phyloP scores from a whole-genome alignment of 257 asterid species.

The Scutellaria barbata region DNA sequence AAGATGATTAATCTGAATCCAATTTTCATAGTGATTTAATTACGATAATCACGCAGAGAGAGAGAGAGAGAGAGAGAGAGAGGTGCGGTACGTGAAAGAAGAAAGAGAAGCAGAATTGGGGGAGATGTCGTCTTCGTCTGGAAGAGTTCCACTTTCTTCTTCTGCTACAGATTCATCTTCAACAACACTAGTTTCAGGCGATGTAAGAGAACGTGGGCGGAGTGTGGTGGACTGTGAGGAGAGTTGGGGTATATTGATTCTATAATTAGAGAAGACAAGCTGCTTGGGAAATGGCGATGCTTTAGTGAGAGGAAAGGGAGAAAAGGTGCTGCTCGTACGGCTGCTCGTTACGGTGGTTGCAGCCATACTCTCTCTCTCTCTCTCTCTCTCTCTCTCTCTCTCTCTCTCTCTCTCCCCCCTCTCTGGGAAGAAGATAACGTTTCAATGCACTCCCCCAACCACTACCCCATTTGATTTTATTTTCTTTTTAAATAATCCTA shows the following conservation, averaged over 20 bases:
- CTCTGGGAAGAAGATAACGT: background rate
- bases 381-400: slow-evolving; percentile 2
- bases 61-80: background rate
- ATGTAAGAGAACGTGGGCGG: slow-evolving; percentile 44
- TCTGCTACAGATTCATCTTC: slow-evolving; percentile 29
- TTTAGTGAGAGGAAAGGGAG: slow-evolving; percentile 41
- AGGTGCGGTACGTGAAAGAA: slow-evolving; percentile 48
- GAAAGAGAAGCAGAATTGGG: slow-evolving; percentile 42
- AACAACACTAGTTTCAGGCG: slow-evolving; percentile 53
- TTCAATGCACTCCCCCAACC: background rate
- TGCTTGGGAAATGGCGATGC: slow-evolving; percentile 32
- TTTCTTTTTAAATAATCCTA: too few relatives aligned
- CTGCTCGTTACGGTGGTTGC: slow-evolving; percentile 50
- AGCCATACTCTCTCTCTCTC: slow-evolving; percentile 38
- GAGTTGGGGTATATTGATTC: slow-evolving; percentile 28
- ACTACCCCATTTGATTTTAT: background rate
- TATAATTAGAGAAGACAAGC: slow-evolving; percentile 26
- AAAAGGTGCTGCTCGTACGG: slow-evolving; percentile 44
- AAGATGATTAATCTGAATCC: background rate
- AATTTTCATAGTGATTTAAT: slow-evolving; percentile 1
- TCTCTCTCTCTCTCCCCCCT: background rate
- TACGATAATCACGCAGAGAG: background rate
- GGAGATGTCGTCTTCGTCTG: slow-evolving; percentile 31
- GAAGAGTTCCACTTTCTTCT: slow-evolving; percentile 38
- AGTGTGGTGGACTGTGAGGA: slow-evolving; percentile 34